Evolutionary conservation across 2,329 filamentous ascomycete genomes (phyloP).

Genomic region (Arthroderma sp.): DNA sequence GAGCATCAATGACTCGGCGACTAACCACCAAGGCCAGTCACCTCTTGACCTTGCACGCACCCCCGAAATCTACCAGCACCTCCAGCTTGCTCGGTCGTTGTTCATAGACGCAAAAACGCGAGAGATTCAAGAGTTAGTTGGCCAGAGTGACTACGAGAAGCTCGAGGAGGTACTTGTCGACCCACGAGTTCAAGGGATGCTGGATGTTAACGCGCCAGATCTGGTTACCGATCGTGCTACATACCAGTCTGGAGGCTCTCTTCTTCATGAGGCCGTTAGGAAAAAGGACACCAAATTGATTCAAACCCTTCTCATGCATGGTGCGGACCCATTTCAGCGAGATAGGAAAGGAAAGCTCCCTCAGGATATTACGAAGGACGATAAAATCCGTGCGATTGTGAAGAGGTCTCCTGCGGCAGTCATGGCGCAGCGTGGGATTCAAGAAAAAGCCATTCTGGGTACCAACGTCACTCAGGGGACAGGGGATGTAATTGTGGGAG

Average conservation of each 20-base stretch:
- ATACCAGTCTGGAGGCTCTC: slow-evolving; percentile 69
- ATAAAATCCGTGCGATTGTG: slow-evolving; percentile 71
- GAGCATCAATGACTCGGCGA: slow-evolving; percentile 73
- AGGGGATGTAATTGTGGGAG: slow-evolving; percentile 46
- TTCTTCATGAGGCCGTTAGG: slow-evolving; percentile 85
- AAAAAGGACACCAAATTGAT: slow-evolving; percentile 79
- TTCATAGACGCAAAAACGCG: slow-evolving; percentile 79
- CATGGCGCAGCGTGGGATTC: slow-evolving; percentile 84
- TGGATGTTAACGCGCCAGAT: slow-evolving; percentile 88
- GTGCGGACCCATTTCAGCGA: slow-evolving; percentile 86
- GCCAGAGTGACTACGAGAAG: slow-evolving; percentile 57
- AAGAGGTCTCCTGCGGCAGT: slow-evolving; percentile 92
- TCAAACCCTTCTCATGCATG: slow-evolving; percentile 79
- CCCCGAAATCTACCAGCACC: slow-evolving; percentile 87
- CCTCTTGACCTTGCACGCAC: slow-evolving; percentile 81
- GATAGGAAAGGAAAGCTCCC: slow-evolving; percentile 92
- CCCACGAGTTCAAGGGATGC: slow-evolving; percentile 65
- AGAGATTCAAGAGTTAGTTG: slow-evolving; percentile 69
- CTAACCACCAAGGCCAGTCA: slow-evolving; percentile 72
- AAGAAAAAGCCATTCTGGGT: slow-evolving; percentile 90
- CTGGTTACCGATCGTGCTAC: slow-evolving; percentile 70
- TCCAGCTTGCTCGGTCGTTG: slow-evolving; percentile 78
- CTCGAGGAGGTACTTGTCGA: slow-evolving; percentile 74
- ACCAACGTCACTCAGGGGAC: slow-evolving; percentile 46
- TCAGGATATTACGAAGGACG: slow-evolving; percentile 92